These are phyloP conservation scores for Arctium lappa DNA, from an alignment of 129 eudicot genomes.

Conservation along the genomic window DNA sequence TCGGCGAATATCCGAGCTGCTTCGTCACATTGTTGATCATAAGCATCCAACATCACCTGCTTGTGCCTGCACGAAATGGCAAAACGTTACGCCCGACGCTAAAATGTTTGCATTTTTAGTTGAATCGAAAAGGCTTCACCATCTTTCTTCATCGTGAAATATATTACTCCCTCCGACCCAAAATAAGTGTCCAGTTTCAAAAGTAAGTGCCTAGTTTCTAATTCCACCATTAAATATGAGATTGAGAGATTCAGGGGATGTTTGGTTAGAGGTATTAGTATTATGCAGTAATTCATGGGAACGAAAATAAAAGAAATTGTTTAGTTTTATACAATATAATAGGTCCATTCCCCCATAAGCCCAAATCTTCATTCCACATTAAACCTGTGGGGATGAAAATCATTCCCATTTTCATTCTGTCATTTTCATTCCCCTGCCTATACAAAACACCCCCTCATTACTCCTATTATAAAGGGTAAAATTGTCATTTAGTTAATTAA, in stretches of 20 bases:
- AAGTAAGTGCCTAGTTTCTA: not conserved
- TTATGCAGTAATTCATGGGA: no score
- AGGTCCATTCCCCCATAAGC: no score
- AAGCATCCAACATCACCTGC: conserved; percentile 93
- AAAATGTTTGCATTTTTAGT: not conserved
- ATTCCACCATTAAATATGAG: not conserved
- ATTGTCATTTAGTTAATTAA: not conserved
- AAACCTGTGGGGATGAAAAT: no score
- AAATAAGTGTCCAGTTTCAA: no score
- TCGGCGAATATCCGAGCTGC: conserved; percentile 91
- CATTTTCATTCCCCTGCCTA: no score
- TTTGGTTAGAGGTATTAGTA: no score
- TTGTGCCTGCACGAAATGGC: conserved; percentile 67
- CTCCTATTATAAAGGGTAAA: not conserved
- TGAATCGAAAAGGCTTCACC: not conserved
- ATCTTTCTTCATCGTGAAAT: not conserved
- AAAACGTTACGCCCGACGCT: not conserved
- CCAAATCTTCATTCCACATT: no score
- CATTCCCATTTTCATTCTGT: no score
- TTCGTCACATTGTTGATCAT: conserved; percentile 96
- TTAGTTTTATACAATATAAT: no score
- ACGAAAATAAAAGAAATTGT: no score
- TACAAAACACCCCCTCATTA: not conserved
- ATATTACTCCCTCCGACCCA: not conserved
- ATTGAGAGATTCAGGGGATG: not conserved